Base-by-base conservation (phyloP, 75 land plant genomes). In the Larix kaempferi region DNA sequence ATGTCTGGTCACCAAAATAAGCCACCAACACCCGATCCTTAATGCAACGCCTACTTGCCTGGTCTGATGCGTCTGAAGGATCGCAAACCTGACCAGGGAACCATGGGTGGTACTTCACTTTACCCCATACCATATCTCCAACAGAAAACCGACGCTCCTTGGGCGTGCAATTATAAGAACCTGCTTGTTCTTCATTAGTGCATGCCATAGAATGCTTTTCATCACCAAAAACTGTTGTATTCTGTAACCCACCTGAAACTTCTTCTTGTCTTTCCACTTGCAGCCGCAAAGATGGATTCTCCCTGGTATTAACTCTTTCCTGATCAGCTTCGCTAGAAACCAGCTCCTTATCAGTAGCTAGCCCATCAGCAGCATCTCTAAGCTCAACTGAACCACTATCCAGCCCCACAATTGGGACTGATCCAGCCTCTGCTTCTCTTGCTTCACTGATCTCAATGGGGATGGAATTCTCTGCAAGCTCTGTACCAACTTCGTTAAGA, bases 21-120 rank as follows among this genome's bases (percentile, higher is more conserved):
- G 91, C 94, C 7, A 91, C 91, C 80, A 91, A 72, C 64, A 69
- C 79, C 25, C 78, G n/a, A 6, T 83, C 91, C 74, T 79, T 87
- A 44, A 84, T 89, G 21, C 74, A 65, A 78, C 77, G 23, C 62
- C 89, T 85, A 59, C 76, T 55, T 25, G 89, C 91, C 60, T 59
- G 56, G 39, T 85, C 84, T 12, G 94, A 91, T 52, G 94, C 84
- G 86, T 89, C 88, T 26, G 86, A 77, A 79, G 88, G 85, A 85
- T 89, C 87, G 73, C 80, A 85, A 55, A 91, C 82, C 80, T 89
- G 94, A 17, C 86, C 94, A 58, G 91, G 94, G 89, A 89, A 91
- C 94, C 94, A 89, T 0, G 91, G 91, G 78, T 87, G 91, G 78
- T 87, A 85, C 82, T 60, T 87, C 17, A 89, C 80, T 80, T 89